Conservation (phyloP, 2,329 filamentous ascomycete genomes). For the Pestalotiopsis sp. region DNA sequence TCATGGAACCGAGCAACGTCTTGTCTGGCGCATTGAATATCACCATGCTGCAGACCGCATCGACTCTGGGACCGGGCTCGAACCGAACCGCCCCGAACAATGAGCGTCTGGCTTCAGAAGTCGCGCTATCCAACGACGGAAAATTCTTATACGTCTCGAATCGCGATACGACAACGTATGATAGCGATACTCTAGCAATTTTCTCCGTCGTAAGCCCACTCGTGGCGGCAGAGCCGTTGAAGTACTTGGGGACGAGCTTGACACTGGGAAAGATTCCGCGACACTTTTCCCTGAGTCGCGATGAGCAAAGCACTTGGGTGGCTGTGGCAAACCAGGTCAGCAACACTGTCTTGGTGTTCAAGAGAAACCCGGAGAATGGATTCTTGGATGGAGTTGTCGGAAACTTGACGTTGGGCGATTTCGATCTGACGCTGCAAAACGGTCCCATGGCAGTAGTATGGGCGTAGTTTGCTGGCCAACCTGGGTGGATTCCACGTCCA, state of each 20-base stretch:
- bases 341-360: background rate
- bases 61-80: background rate
- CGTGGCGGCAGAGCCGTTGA: background rate
- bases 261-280: background rate
- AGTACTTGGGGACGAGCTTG: background rate
- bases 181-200: background rate
- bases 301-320: background rate
- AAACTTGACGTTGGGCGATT: background rate
- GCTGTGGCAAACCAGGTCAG: background rate
- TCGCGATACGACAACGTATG: background rate
- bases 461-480: background rate
- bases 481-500: background rate
- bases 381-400: background rate
- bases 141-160: background rate
- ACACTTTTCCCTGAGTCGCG: background rate
- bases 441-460: background rate
- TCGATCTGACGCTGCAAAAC: background rate
- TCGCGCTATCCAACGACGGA: background rate
- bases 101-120: background rate
- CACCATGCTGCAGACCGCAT: background rate
- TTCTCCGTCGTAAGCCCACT: background rate
- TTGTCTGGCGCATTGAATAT: background rate
- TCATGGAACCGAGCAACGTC: background rate
- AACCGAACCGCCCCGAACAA: background rate
- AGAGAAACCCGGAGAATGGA: background rate